Conservation (phyloP, 2,329 filamentous ascomycete species). For the Exophiala calicioides region DNA sequence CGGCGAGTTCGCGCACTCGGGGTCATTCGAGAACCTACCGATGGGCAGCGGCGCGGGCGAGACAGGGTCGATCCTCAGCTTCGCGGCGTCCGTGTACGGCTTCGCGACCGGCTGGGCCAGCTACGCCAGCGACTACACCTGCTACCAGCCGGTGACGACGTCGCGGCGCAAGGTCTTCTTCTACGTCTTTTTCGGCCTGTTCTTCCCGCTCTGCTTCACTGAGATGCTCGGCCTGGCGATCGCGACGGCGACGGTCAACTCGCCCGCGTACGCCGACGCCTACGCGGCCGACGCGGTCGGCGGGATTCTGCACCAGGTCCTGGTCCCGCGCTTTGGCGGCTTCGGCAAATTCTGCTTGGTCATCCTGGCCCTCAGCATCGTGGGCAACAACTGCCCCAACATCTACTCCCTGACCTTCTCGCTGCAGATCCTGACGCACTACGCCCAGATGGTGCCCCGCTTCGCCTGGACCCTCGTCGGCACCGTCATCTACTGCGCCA, state of each 20-base stretch:
- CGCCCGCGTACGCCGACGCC: conserved; percentile 57
- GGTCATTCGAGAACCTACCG: conserved; percentile 64
- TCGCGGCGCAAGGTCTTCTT: conserved; percentile 65
- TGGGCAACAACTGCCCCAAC: conserved; percentile 72
- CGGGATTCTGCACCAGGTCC: conserved; percentile 66
- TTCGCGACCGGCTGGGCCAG: conserved; percentile 73
- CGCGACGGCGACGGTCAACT: conserved; percentile 62
- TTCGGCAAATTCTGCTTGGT: conserved; percentile 74
- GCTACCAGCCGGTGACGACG: conserved; percentile 69
- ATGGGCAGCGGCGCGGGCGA: conserved; percentile 61
- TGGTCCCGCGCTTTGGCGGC: conserved; percentile 62
- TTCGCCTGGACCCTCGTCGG: conserved; percentile 46
- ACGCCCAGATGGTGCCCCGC: conserved; percentile 48
- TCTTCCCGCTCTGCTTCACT: conserved; percentile 71
- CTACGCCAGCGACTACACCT: conserved; percentile 76
- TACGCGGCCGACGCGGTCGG: conserved; percentile 62
- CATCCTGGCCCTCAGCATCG: conserved; percentile 65
- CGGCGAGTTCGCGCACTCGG: conserved; percentile 67
- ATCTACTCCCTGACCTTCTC: conserved; percentile 71
- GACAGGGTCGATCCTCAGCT: conserved; percentile 63
- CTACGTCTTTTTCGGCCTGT: conserved; percentile 68
- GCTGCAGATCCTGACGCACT: conserved; percentile 64
- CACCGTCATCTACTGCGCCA: conserved; percentile 65
- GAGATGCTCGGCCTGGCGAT: conserved; percentile 72
- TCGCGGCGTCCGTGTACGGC: conserved; percentile 66